A percentile compares a stretch with the other conserved stretches of the same genome.
Conservation (phyloP, 805 yeast genomes). For the Wilhelminamyces savonicus region DNA sequence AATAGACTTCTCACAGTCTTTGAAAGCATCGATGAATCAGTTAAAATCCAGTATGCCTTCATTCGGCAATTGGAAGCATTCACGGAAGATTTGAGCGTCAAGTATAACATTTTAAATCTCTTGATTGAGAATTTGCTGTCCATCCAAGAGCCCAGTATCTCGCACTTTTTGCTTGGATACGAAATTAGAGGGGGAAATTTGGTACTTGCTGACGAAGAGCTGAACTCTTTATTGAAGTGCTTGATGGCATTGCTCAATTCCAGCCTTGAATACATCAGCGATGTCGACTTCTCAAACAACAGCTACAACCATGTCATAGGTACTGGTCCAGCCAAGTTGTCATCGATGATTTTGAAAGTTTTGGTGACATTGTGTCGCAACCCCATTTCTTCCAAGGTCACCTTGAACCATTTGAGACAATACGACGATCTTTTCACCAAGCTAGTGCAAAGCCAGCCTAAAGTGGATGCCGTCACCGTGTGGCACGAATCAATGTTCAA, state of each 20-base stretch:
- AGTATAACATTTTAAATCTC: conserved; percentile 55
- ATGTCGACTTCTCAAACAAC: conserved; percentile 22
- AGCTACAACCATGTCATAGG: conserved; percentile 21
- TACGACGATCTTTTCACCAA: conserved; percentile 40
- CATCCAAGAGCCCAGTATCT: conserved; percentile 42
- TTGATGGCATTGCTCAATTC: conserved; percentile 45
- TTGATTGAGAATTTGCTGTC: conserved; percentile 41
- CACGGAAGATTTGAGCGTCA: conserved; percentile 32
- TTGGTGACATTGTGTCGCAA: conserved; percentile 56
- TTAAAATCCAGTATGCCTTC: conserved; percentile 65
- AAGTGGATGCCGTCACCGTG: conserved; percentile 44
- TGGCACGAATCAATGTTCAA: conserved; percentile 49
- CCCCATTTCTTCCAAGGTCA: conserved; percentile 43
- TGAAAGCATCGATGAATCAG: conserved; percentile 73
- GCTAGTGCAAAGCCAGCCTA: conserved; percentile 47
- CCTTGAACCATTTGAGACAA: conserved; percentile 49
- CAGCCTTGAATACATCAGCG: conserved; percentile 38
- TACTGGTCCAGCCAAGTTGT: conserved; percentile 44
- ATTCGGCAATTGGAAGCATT: conserved; percentile 50
- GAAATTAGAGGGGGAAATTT: conserved; percentile 40
- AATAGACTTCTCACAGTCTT: conserved; percentile 65
- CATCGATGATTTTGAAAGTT: conserved; percentile 54
- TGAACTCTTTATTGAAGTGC: conserved; percentile 31
- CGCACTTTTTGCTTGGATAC: conserved; percentile 79
- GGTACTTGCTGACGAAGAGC: conserved; percentile 18